Conservation (phyloP, 2,329 filamentous ascomycete species). For the Venturia pyrina region DNA sequence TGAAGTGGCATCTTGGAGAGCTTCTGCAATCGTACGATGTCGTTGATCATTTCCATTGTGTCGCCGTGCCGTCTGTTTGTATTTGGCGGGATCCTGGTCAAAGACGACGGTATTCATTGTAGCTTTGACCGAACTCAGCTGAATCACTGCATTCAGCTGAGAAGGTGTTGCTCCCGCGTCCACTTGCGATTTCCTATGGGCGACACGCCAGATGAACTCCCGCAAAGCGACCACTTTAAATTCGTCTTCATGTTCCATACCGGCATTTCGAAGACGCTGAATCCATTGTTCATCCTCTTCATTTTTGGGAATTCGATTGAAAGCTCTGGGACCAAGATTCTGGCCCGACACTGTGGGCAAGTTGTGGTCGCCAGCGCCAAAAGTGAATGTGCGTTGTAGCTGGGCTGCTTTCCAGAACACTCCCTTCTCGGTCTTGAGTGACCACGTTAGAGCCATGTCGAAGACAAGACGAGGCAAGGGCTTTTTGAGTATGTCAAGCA, state of each 20-base stretch:
- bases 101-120: constrained; percentile 73
- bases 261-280: constrained; percentile 71
- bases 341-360: constrained; percentile 45
- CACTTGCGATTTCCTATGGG: constrained; percentile 50
- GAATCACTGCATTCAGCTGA: constrained; percentile 50
- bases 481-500: constrained; percentile 75
- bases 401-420: constrained; percentile 77
- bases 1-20: constrained; percentile 65
- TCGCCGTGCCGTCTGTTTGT: constrained; percentile 23
- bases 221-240: constrained; percentile 75
- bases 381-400: constrained; percentile 59
- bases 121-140: constrained; percentile 66
- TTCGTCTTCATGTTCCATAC: constrained; percentile 74
- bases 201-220: constrained; percentile 85
- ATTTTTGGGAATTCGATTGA: constrained; percentile 61
- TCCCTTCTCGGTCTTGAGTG: constrained; percentile 66
- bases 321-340: constrained; percentile 46
- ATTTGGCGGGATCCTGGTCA: constrained; percentile 58
- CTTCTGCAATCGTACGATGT: constrained; percentile 78
- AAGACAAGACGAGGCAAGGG: constrained; percentile 71
- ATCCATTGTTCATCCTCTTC: constrained; percentile 95
- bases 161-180: background rate
- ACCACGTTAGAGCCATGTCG: constrained; percentile 81
- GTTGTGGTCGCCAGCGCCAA: constrained; percentile 47
- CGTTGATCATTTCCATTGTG: constrained; percentile 23